Evolutionary conservation across 1,284 basidiomycete genomes (phyloP), one percentile per base, ranked within the genome.

Genomic region (Cryptococcus maquisensis): DNA sequence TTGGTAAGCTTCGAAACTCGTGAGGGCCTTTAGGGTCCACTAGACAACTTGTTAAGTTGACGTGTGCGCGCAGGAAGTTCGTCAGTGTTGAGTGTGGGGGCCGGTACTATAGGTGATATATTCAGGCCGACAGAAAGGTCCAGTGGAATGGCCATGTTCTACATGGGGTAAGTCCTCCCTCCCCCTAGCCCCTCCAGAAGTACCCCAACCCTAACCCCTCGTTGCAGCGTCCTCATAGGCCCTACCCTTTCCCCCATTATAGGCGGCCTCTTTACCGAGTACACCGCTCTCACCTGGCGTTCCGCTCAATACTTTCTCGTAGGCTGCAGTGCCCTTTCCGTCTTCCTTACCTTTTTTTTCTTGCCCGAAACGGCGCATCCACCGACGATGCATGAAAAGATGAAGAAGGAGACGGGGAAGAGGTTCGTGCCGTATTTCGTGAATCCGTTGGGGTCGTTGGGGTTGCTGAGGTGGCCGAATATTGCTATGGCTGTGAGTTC

Each of bases 351-450:
- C 32, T 66, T 77, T 8, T 49, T 82, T 20, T 79, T 81, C 52
- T 78, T 88, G 16, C 87, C 88, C 0, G 89, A 91, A 67, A 90
- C 88, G 1, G 81, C 79, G 16, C 84, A 86, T 63, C 72, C 65
- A 75, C 82, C 48, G 66, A 77, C 49, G 55, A 79, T 71, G 0
- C 72, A 76, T 52, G 47, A 64, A 16, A 49, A 51, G 0, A 56
- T 69, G 2, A 59, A 62, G 40, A 60, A 61, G 24, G 60, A 67
- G 32, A 61, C 59, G 23, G 71, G 67, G 23, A 67, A 72, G 45
- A 75, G 67, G 50, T 79, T 75, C 50, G 69, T 77, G 16, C 64
- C 75, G 38, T 79, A 82, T 9, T 80, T 79, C 70, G 68, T 86
- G 51, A 87, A 87, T 67, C 86, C 86, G 1, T 76, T 88, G 44